A percentile compares a stretch with the other conserved stretches of the same genome.
These are phyloP conservation scores for Leccinum pallidistipes DNA, from an alignment of 1,284 basidiomycete species.

Conservation along the genomic window DNA sequence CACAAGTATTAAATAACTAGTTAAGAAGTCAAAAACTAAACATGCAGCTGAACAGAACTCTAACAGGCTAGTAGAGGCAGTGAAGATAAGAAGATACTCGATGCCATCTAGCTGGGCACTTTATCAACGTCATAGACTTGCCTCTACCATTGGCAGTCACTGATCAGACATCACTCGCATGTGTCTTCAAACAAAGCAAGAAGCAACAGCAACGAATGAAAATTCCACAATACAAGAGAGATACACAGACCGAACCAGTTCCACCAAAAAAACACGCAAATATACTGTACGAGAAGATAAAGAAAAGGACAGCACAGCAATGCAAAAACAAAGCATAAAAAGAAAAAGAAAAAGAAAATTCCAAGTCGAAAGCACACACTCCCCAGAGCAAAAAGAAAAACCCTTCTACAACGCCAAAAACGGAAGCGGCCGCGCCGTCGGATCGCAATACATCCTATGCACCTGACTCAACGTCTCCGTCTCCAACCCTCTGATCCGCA, in stretches of 20 bases:
- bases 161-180: no score
- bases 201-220: not conserved
- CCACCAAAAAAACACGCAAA: not conserved
- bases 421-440: constrained; percentile 15
- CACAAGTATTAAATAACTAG: no score
- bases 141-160: no score
- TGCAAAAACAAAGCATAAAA: not conserved
- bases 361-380: no score
- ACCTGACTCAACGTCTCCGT: constrained; percentile 51
- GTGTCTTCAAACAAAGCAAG: no score
- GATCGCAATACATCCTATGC: constrained; percentile 38
- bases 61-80: no score
- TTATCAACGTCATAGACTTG: no score
- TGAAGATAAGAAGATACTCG: no score
- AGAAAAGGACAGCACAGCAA: not conserved
- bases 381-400: not conserved
- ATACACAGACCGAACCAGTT: constrained; percentile 11
- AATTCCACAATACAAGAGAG: constrained; percentile 22
- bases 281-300: not conserved
- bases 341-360: not conserved
- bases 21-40: no score
- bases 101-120: no score
- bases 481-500: constrained; percentile 67
- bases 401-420: constrained; percentile 22
- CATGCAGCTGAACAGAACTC: no score